Evolutionary conservation across 495 filamentous ascomycete genomes (phyloP), one percentile per base, ranked within the genome.

Genomic region (Neurospora discreta): DNA sequence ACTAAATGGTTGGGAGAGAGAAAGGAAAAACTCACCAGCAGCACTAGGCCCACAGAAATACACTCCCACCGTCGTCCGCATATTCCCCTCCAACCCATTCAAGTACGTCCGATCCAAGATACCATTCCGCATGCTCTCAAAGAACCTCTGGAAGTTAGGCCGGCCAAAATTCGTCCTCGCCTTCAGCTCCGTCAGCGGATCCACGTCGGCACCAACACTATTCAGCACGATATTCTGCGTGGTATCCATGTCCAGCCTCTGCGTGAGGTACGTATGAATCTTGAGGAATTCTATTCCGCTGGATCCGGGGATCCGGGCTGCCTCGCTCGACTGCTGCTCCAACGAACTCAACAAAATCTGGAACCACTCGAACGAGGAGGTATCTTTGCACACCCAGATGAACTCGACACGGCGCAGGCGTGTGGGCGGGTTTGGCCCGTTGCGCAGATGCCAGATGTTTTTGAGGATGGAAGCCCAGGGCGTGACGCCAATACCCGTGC

Each of bases 381-480:
- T 98, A 77, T 99, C 95, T 80, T 91, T 96, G 87, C 96, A 98
- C 71, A 98, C 90, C 95, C 95, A 99, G 84, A 98, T 97, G 81
- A 99, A 98, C 80, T 99, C 95, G 20, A 99, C 94, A 80, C 95
- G 90, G 69, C 94, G 90, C 46, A 99, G 88, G 78, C 96, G 92
- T 39, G 88, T 89, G 0, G 94, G 93, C 38, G 92, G 91, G 80
- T 97, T 93, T 16, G 93, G 93, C 39, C 88, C 87, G 71, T 92
- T 89, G 43, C 95, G 93, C 73, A 95, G 85, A 77, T 99, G 94
- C 92, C 93, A 99, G 84, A 99, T 98, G 80, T 97, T 97, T 84
- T 99, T 99, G 60, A 99, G 86, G 75, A 98, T 98, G 15, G 92
- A 90, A 8, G 95, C 95, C 94, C 95, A 99, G 5, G 95, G 95